phyloP scores from a whole-genome alignment of 2,329 filamentous ascomycete species.

The Talaromyces sp. region DNA sequence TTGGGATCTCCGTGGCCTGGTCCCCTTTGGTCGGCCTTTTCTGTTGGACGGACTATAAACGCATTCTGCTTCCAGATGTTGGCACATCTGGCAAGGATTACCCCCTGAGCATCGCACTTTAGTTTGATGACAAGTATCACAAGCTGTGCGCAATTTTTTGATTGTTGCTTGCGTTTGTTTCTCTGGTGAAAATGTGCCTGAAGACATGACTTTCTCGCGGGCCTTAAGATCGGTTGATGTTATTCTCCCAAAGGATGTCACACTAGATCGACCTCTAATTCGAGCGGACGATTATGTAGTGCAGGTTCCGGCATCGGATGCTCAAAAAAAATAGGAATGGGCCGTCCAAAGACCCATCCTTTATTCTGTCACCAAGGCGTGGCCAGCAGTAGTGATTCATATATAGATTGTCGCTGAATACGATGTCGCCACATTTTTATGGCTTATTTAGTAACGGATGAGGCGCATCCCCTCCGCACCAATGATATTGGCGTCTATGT shows the following conservation, averaged over 20 bases:
- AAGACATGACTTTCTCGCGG: not conserved
- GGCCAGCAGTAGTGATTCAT: no score
- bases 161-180: not conserved
- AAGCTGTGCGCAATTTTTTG: conserved; percentile 4
- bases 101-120: conserved; percentile 15
- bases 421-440: no score
- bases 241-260: not conserved
- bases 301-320: no score
- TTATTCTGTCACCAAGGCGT: no score
- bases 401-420: no score
- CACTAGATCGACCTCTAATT: no score
- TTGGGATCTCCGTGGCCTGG: not conserved
- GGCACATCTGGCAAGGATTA: conserved; percentile 12
- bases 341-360: no score
- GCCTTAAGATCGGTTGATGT: not conserved
- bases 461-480: no score
- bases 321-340: no score
- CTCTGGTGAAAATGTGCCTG: not conserved
- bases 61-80: not conserved
- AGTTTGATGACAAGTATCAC: conserved; percentile 4
- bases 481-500: no score
- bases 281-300: no score
- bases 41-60: conserved; percentile 2
- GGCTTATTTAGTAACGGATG: no score
- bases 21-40: conserved; percentile 4